Evolutionary conservation across 208 protist species (phyloP).

Genomic region (Wallacemonas sp.): DNA sequence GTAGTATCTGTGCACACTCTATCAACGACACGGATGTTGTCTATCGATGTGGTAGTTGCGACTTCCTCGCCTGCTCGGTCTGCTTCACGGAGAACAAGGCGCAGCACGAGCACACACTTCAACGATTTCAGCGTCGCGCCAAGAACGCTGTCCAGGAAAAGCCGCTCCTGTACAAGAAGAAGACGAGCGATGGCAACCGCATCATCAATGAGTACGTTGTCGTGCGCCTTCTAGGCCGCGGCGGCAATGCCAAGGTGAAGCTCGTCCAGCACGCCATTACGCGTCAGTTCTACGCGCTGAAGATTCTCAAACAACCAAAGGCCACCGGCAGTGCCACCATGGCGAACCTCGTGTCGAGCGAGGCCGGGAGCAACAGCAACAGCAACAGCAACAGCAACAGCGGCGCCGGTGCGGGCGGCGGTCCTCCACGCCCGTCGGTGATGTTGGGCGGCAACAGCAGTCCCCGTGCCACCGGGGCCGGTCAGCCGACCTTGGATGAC

Average conservation of each 20-base stretch:
- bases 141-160: conserved; percentile 43
- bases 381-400: conserved; percentile 1
- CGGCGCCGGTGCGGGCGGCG: background rate
- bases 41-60: conserved; percentile 73
- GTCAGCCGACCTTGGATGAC: conserved; percentile 50
- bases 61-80: conserved; percentile 60
- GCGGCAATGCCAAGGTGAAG: conserved; percentile 89
- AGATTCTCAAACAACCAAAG: conserved; percentile 58
- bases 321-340: conserved; percentile 22
- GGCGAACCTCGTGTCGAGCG: no score
- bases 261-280: conserved; percentile 80
- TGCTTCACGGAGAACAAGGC: conserved; percentile 40
- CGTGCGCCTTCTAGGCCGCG: conserved; percentile 72
- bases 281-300: conserved; percentile 74
- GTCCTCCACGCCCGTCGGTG: background rate
- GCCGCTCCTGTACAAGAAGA: conserved; percentile 38
- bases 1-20: conserved; percentile 44
- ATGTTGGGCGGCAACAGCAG: background rate
- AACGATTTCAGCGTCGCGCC: conserved; percentile 53
- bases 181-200: conserved; percentile 81
- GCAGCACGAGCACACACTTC: conserved; percentile 61
- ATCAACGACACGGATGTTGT: conserved; percentile 75
- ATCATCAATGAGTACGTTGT: conserved; percentile 93
- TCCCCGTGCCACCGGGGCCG: background rate
- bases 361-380: conserved; percentile 23